phyloP scores from a whole-genome alignment of 768 basidiomycete species.

The Chalciporus pseudorubinellus region DNA sequence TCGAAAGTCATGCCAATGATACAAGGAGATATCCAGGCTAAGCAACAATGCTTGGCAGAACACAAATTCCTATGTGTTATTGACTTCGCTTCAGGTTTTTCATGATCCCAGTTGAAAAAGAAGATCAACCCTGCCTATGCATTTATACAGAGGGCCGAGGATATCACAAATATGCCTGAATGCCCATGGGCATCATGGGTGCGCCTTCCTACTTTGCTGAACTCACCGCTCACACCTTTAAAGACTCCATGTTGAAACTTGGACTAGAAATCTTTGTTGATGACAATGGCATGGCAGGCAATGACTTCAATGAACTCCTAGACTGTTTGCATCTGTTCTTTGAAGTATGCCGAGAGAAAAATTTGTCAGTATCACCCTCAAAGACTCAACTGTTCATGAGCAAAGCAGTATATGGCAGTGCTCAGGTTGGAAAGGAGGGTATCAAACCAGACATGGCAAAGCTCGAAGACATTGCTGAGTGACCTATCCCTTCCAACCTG shows the following conservation, averaged over 20 bases:
- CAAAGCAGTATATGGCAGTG: neutral
- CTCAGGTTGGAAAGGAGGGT: neutral
- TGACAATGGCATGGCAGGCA: slow-evolving; percentile 33
- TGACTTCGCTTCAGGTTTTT: slow-evolving; percentile 27
- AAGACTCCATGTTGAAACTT: no score
- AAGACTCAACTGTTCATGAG: slow-evolving; percentile 11
- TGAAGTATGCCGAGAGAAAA: no score
- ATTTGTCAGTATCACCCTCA: slow-evolving; percentile 12
- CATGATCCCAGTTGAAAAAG: slow-evolving; percentile 12
- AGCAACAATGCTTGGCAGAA: slow-evolving; percentile 33
- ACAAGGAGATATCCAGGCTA: no score
- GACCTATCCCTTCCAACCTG: slow-evolving; percentile 1
- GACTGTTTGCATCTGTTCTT: slow-evolving; percentile 29
- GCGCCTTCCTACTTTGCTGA: no score
- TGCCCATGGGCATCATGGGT: slow-evolving; percentile 46
- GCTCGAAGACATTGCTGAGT: slow-evolving; percentile 4
- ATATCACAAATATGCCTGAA: slow-evolving; percentile 32
- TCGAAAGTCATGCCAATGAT: slow-evolving; percentile 30
- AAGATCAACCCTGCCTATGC: slow-evolving; percentile 24
- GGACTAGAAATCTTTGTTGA: slow-evolving; percentile 40
- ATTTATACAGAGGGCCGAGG: slow-evolving; percentile 40
- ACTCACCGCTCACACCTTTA: no score
- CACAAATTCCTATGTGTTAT: slow-evolving; percentile 19
- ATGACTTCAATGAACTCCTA: slow-evolving; percentile 29
- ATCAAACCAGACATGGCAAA: no score